Base-by-base conservation (phyloP, 2,329 filamentous ascomycete genomes). In the Arthrobotrys musiformis region DNA sequence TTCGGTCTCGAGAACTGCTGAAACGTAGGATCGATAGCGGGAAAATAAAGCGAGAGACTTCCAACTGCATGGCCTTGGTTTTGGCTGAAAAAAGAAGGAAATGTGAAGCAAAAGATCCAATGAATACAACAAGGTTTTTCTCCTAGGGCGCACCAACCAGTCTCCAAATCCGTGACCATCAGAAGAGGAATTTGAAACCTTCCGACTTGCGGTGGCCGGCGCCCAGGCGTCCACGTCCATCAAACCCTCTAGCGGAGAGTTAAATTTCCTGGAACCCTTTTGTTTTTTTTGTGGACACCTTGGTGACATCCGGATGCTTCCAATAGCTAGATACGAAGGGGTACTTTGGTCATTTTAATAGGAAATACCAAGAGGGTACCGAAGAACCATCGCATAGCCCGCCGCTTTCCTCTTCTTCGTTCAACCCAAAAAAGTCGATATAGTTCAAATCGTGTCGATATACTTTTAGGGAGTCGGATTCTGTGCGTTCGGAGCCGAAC, bases 161-260 rank as follows among this genome's bases (percentile, higher is more conserved):
- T 68, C 42, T 30, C 70, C 70, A 46, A 63, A 54, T 60, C 46
- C 50, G 58, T 68, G 70, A 28, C 54, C 54, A 67, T 60, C 48
- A 58, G 62, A 69, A 56, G 28, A 61, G 44, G 60, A 46, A 62
- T 37, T 33, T 52, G 63, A 75, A 76, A 76, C 72, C 72, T 70
- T 76, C 72, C 72, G 72, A 67, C 64, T 42, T 60, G 72, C 72
- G 58, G 64, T 76, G 72, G 72, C 64, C 72, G 58, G 48, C 64
- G 72, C 72, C 72, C 63, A 63, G 63, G 72, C n/a, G 64, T 30
- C 64, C 58, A 63, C 62, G 56, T 58, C 17, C 48, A 15, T 52
- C 58, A 28, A 60, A 67, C 35, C 56, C 64, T 75, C 72, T 70
- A 76, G 72, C 72, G 64, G 72, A 76, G 72, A 76, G 72, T 76